Conservation (phyloP, 805 yeast genomes). For the Hermanozyma aechmeae region DNA sequence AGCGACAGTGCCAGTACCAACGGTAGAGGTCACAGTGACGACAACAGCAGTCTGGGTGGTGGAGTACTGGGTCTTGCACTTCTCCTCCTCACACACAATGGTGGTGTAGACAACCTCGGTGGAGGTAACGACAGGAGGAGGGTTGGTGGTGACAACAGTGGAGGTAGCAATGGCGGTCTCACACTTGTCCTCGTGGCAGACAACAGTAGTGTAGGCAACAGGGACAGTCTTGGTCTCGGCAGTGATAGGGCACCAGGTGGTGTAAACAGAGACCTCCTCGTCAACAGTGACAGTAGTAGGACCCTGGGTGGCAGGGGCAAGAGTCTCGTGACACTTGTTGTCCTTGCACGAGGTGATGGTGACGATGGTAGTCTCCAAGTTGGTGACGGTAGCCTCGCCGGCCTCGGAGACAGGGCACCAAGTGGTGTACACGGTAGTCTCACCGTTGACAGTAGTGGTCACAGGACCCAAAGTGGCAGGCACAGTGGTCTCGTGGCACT, state of each 20-base stretch:
- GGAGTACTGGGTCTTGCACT: slow-evolving; percentile 1
- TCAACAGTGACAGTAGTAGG: slow-evolving; percentile 1
- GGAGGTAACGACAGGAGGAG: slow-evolving; percentile 1
- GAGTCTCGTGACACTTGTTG: background rate
- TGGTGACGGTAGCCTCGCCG: slow-evolving; percentile 1
- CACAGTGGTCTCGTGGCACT: slow-evolving; percentile 11
- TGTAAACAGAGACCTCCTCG: background rate
- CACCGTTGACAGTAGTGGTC: slow-evolving; percentile 7
- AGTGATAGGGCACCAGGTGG: background rate
- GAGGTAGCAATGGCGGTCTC: slow-evolving; percentile 1
- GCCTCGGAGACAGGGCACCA: slow-evolving; percentile 8
- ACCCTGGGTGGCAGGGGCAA: background rate
- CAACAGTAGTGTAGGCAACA: background rate
- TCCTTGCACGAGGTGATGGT: background rate
- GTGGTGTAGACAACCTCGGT: slow-evolving; percentile 7
- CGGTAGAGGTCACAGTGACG: slow-evolving; percentile 2
- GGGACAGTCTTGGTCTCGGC: background rate
- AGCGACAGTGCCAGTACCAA: slow-evolving; percentile 3
- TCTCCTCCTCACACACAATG: too few relatives aligned
- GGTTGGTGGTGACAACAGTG: slow-evolving; percentile 2
- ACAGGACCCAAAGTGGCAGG: slow-evolving; percentile 5
- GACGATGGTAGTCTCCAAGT: background rate
- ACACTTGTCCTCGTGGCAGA: background rate
- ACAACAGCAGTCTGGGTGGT: slow-evolving; percentile 1
- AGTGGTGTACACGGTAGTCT: slow-evolving; percentile 18